phyloP scores from a whole-genome alignment of 2,329 filamentous ascomycete species.

The Claviceps sp. region DNA sequence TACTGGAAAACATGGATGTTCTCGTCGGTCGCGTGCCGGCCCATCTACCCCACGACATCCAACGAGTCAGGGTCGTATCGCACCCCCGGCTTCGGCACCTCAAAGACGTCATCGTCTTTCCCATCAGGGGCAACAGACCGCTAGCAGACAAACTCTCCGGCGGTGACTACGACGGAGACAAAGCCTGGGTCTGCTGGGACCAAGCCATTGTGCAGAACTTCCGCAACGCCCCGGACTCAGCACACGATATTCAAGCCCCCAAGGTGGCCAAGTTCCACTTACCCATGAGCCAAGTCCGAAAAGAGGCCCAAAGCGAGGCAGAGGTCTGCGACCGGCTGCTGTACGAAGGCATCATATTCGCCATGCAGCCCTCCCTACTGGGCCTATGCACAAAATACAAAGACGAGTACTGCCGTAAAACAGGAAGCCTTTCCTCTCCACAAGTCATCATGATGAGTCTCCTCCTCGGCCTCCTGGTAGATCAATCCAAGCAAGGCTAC shows the following conservation, averaged over 20 bases:
- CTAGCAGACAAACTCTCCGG: conserved; percentile 61
- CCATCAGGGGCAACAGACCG: conserved; percentile 44
- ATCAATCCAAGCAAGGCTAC: conserved; percentile 42
- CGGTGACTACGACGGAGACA: conserved; percentile 72
- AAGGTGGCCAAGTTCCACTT: conserved; percentile 18
- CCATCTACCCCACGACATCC: conserved; percentile 58
- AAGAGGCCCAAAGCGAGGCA: background rate
- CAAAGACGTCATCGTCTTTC: conserved; percentile 71
- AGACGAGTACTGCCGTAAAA: conserved; percentile 47
- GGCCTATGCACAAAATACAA: conserved; percentile 53
- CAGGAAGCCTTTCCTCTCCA: conserved; percentile 32
- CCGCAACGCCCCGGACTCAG: conserved; percentile 33
- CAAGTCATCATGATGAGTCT: conserved; percentile 36
- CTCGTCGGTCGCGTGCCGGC: conserved; percentile 59
- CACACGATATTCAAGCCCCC: conserved; percentile 24
- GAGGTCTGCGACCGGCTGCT: conserved; percentile 32
- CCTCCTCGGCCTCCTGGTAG: conserved; percentile 40
- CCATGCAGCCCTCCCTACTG: conserved; percentile 41
- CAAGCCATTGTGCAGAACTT: conserved; percentile 52
- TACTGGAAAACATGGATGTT: conserved; percentile 44
- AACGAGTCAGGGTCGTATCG: conserved; percentile 48
- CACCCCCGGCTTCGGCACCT: conserved; percentile 50
- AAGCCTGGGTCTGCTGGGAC: conserved; percentile 70
- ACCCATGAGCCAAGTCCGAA: background rate
- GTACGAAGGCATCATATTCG: conserved; percentile 41